These are phyloP conservation scores for Xylogone sp. DNA, from an alignment of 2,329 filamentous ascomycete species.

Conservation along the genomic window DNA sequence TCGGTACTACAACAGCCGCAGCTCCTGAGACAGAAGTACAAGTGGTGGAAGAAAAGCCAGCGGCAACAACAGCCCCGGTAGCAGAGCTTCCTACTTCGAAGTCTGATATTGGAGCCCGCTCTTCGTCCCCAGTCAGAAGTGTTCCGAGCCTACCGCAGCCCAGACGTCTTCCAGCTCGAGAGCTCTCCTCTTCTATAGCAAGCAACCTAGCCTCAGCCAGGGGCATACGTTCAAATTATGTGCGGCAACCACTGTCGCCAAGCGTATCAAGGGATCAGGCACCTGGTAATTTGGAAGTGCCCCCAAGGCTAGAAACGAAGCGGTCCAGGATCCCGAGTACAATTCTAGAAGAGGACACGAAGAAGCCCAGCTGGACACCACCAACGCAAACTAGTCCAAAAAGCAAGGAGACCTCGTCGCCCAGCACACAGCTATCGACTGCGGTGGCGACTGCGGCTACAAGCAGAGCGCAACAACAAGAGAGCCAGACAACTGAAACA, in stretches of 20 bases:
- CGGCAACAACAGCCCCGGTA: slow-evolving; percentile 27
- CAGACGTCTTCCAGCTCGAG: slow-evolving; percentile 51
- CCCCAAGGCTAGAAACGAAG: slow-evolving; percentile 46
- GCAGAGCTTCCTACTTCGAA: slow-evolving; percentile 27
- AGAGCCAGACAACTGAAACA: slow-evolving; percentile 25
- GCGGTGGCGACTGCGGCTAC: slow-evolving; percentile 24
- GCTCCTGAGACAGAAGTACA: slow-evolving; percentile 23
- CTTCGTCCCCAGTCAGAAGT: slow-evolving; percentile 21
- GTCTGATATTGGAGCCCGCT: slow-evolving; percentile 23
- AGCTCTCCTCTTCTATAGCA: slow-evolving; percentile 77
- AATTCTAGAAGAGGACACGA: slow-evolving; percentile 47
- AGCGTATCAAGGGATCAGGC: slow-evolving; percentile 72
- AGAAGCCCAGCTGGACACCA: slow-evolving; percentile 51
- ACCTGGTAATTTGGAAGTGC: slow-evolving; percentile 63
- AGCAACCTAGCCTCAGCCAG: slow-evolving; percentile 83
- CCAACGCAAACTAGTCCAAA: slow-evolving; percentile 32
- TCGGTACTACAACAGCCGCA: slow-evolving; percentile 20
- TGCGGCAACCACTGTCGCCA: slow-evolving; percentile 65
- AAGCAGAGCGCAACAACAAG: slow-evolving; percentile 15
- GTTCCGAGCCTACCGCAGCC: slow-evolving; percentile 23
- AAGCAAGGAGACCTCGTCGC: slow-evolving; percentile 22
- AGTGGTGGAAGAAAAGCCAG: slow-evolving; percentile 20
- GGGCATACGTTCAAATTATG: slow-evolving; percentile 66
- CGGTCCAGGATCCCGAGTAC: slow-evolving; percentile 44
- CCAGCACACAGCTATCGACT: slow-evolving; percentile 26